Evolutionary conservation across 345 rosid species (phyloP), one percentile per base, ranked within the genome.

Genomic region (Euphorbia peplus): DNA sequence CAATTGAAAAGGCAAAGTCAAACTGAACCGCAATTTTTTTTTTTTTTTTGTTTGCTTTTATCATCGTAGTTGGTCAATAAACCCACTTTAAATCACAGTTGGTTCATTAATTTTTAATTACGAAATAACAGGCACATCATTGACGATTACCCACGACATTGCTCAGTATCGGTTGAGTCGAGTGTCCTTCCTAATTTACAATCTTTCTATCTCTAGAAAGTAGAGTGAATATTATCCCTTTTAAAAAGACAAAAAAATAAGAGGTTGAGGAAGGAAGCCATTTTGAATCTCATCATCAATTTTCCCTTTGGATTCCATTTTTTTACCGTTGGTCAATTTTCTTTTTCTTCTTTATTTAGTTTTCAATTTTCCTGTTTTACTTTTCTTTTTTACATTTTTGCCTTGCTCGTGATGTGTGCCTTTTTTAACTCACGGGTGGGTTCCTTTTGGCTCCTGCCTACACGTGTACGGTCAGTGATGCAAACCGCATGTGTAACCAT

Each of bases 381-480:
- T 54, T 66, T 70, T 25, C 56, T 8, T 22, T 0, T 41, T 21
- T 50, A 62, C 50, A 29, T 26, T 70, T 63, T 53, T 74, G 44
- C 72, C 73, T 78, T 19, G 39, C 29, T 68, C 25, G 73, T 28
- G 7, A 54, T 18, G 35, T 21, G 70, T 19, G 70, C 67, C 26
- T 21, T 61, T 21, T 52, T 21, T 47, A 1, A 41, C 67, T 48
- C 63, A 56, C 80, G 61, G 76, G 70, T 7, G 61, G 15, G 26
- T 22, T 41, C 16, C 8, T 69, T 22, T 1, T 16, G 5, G 32
- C 50, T 5, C 48, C 65, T 5, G 62, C 3, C 37, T 35, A 72
- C 75, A 71, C 75, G 73, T 71, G 77, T 52, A 42, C 75, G 79
- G 67, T 6, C 0, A 2, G 18, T 68, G 77, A 68, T 74, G 71